Conservation (phyloP, 108 stramenopile genomes). For the Stephanodiscus triporus region DNA sequence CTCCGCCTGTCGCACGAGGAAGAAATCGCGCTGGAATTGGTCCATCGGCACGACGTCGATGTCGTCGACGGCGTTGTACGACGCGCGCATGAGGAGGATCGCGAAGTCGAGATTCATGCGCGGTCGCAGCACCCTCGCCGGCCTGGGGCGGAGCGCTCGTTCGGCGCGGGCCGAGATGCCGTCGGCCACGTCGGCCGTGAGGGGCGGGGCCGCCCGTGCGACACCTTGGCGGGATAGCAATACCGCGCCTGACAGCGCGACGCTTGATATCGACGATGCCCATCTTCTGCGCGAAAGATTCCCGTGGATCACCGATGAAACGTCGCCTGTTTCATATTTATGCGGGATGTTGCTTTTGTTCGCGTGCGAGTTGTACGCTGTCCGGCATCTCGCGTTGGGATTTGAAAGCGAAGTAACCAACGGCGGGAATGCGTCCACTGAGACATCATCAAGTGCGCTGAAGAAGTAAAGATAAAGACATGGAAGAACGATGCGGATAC, state of each 20-base stretch:
- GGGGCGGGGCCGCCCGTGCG: constrained; percentile 66
- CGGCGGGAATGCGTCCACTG: not conserved
- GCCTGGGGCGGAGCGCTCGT: constrained; percentile 64
- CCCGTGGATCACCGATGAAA: not conserved
- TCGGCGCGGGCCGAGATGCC: constrained; percentile 56
- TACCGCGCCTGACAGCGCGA: not conserved
- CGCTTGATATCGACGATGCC: not conserved
- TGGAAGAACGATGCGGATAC: not conserved
- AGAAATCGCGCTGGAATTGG: constrained; percentile 89
- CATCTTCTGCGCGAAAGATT: constrained; percentile 30
- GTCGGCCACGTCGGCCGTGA: constrained; percentile 69
- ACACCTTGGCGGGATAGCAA: not conserved
- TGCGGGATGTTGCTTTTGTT: not conserved
- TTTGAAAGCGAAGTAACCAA: no score
- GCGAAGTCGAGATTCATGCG: constrained; percentile 83
- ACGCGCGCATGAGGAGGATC: constrained; percentile 81
- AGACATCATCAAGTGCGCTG: not conserved
- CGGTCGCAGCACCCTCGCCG: constrained; percentile 64
- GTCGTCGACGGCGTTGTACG: constrained; percentile 80
- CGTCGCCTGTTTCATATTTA: not conserved
- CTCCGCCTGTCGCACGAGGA: constrained; percentile 75
- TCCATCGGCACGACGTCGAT: constrained; percentile 86
- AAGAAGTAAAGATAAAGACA: not conserved
- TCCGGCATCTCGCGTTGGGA: not conserved
- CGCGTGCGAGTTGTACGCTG: not conserved